Percentiles rank a stretch among this genome's conserved stretches.
Conservation (phyloP, 164 flowering plant genomes). For the Buxus sempervirens region DNA sequence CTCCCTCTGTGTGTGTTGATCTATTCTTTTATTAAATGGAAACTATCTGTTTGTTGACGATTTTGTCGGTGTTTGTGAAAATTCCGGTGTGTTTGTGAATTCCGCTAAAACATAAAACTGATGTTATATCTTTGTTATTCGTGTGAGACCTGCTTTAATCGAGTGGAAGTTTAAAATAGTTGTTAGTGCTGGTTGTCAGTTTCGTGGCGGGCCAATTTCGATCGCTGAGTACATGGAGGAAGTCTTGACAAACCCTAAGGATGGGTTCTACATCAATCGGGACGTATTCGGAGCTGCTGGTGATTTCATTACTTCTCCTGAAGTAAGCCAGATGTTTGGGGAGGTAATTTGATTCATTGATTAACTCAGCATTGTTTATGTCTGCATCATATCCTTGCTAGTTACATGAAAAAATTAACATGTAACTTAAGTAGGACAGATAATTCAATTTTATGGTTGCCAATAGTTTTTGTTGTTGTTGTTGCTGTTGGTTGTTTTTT, state of each 20-base stretch:
- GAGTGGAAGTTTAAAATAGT: background rate
- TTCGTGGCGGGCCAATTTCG: conserved; percentile 92
- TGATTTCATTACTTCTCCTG: conserved; percentile 96
- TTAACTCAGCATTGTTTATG: background rate
- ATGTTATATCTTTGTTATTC: background rate
- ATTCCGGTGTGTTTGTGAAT: background rate
- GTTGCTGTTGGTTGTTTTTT: too few relatives aligned
- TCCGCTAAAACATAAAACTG: background rate
- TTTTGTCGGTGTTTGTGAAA: background rate
- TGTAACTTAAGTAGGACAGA: too few relatives aligned
- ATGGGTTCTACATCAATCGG: conserved; percentile 82
- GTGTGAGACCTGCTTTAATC: background rate
- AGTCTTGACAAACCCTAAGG: conserved; percentile 89
- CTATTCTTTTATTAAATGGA: too few relatives aligned
- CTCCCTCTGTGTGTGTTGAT: background rate
- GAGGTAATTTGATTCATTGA: conserved; percentile 50
- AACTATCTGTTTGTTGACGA: background rate
- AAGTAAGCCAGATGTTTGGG: conserved; percentile 99
- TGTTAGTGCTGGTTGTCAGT: conserved; percentile 35
- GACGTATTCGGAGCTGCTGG: conserved; percentile 95
- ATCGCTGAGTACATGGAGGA: conserved; percentile 97
- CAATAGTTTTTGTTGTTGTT: too few relatives aligned
- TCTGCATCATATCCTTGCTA: too few relatives aligned
- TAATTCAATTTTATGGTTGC: too few relatives aligned
- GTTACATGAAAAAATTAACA: too few relatives aligned